A percentile compares a stretch with the other conserved stretches of the same genome.
phyloP scores from a whole-genome alignment of 1,284 basidiomycete species.

The Coniferiporia weirii region DNA sequence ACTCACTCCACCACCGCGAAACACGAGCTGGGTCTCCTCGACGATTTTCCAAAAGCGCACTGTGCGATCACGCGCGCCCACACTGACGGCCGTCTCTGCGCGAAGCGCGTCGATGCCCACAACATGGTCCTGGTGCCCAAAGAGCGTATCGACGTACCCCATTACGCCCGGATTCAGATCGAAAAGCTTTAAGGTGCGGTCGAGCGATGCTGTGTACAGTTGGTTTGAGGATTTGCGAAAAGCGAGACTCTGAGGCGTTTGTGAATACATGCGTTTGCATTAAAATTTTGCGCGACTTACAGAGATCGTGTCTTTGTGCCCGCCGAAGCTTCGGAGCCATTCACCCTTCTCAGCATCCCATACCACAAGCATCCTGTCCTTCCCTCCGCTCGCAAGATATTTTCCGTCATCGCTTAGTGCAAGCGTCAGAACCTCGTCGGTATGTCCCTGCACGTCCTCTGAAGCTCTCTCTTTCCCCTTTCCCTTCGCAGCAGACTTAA shows the following conservation, averaged over 20 bases:
- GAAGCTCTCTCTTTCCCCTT: slow-evolving; percentile 54
- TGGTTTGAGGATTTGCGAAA: slow-evolving; percentile 85
- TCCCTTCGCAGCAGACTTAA: slow-evolving; percentile 39
- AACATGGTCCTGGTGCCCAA: slow-evolving; percentile 93
- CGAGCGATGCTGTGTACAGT: slow-evolving; percentile 84
- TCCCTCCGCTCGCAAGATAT: slow-evolving; percentile 82
- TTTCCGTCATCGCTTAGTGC: slow-evolving; percentile 84
- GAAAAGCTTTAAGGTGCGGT: slow-evolving; percentile 90
- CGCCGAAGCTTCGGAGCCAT: slow-evolving; percentile 77
- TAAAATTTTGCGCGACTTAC: slow-evolving; percentile 41
- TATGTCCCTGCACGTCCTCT: slow-evolving; percentile 64
- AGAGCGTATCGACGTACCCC: slow-evolving; percentile 94
- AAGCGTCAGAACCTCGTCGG: slow-evolving; percentile 78
- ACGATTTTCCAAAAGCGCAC: slow-evolving; percentile 95
- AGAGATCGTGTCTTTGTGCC: slow-evolving; percentile 83
- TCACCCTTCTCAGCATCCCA: slow-evolving; percentile 74
- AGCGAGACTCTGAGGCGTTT: slow-evolving; percentile 44
- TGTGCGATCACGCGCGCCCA: slow-evolving; percentile 88
- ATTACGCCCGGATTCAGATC: slow-evolving; percentile 75
- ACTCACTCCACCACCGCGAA: slow-evolving; percentile 86
- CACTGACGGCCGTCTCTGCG: slow-evolving; percentile 81
- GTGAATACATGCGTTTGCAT: not conserved
- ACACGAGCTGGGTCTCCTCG: slow-evolving; percentile 94
- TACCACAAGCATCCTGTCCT: slow-evolving; percentile 74
- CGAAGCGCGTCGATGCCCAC: slow-evolving; percentile 75